Evolutionary conservation across 2,329 filamentous ascomycete species (phyloP).

Genomic region (Aspergillus melleus): DNA sequence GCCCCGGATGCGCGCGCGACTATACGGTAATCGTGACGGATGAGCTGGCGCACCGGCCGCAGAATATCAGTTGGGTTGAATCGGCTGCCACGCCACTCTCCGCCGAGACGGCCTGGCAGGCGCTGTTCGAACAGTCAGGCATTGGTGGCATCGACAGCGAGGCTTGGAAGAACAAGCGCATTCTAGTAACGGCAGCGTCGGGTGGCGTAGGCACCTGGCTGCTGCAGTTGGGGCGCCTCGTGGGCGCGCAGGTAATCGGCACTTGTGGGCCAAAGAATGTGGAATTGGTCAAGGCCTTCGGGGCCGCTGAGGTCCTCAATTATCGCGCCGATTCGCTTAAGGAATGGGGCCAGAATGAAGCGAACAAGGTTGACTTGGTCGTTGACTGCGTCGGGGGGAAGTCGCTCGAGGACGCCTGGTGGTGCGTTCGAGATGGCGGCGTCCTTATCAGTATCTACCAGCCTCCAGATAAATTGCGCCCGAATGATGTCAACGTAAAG

Average conservation of each 20-base stretch:
- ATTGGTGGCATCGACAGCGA: conserved; percentile 11
- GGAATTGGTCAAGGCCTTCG: conserved; percentile 41
- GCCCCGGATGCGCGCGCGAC: conserved; percentile 40
- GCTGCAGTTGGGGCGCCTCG: conserved; percentile 32
- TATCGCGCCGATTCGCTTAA: conserved; percentile 29
- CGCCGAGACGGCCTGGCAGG: conserved; percentile 47
- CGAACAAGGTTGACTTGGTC: conserved; percentile 44
- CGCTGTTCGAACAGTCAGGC: conserved; percentile 42
- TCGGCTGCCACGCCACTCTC: conserved; percentile 43
- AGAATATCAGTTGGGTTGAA: conserved; percentile 36
- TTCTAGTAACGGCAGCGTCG: conserved; percentile 48
- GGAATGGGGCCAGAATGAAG: conserved; percentile 25
- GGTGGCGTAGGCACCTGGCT: conserved; percentile 49
- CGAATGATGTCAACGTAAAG: conserved; percentile 23
- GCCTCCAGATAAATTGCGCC: conserved; percentile 34
- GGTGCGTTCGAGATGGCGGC: conserved; percentile 38
- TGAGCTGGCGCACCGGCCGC: conserved; percentile 40
- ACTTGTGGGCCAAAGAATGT: conserved; percentile 41
- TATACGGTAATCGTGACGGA: conserved; percentile 35
- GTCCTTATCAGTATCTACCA: conserved; percentile 43
- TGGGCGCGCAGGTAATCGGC: conserved; percentile 40
- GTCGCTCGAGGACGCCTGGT: conserved; percentile 46
- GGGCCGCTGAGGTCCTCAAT: conserved; percentile 44
- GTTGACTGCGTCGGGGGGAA: conserved; percentile 47
- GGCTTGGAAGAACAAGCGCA: conserved; percentile 33